Percentiles rank a stretch among this genome's conserved stretches.
Conservation (phyloP, 306 rosid genomes). For the Ammopiptanthus mongolicus region DNA sequence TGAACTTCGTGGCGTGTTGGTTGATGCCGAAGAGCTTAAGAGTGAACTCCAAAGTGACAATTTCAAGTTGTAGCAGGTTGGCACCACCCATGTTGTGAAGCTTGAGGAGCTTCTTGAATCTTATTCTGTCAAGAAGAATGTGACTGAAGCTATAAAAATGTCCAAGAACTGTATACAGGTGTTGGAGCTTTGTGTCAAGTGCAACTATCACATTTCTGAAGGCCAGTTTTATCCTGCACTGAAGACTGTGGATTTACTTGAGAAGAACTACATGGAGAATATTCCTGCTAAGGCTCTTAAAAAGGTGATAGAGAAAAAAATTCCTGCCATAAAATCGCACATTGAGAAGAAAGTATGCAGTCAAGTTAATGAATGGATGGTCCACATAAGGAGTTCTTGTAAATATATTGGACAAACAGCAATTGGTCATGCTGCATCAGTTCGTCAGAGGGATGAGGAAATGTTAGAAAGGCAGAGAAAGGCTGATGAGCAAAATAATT, state of each 20-base stretch:
- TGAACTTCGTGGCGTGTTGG: slow-evolving; percentile 88
- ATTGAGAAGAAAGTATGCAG: slow-evolving; percentile 72
- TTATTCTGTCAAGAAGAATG: slow-evolving; percentile 72
- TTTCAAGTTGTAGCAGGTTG: slow-evolving; percentile 86
- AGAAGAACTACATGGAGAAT: slow-evolving; percentile 52
- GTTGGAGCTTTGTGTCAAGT: slow-evolving; percentile 87
- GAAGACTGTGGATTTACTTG: slow-evolving; percentile 77
- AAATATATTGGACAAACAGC: slow-evolving; percentile 78
- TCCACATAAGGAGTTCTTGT: slow-evolving; percentile 74
- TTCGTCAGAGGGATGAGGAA: slow-evolving; percentile 76
- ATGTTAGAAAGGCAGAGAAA: slow-evolving; percentile 64
- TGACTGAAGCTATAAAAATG: slow-evolving; percentile 75
- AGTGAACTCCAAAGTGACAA: slow-evolving; percentile 86
- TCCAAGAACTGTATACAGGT: slow-evolving; percentile 65
- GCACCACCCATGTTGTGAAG: slow-evolving; percentile 57
- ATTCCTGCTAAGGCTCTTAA: slow-evolving; percentile 70
- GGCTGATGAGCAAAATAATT: slow-evolving; percentile 53
- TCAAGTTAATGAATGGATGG: slow-evolving; percentile 91
- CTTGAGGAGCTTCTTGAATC: slow-evolving; percentile 96
- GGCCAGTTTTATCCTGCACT: slow-evolving; percentile 71
- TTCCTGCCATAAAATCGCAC: slow-evolving; percentile 73
- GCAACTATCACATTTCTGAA: slow-evolving; percentile 69
- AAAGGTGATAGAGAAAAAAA: slow-evolving; percentile 55
- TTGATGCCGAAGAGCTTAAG: slow-evolving; percentile 94
- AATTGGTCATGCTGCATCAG: slow-evolving; percentile 61